A percentile compares a stretch with the other conserved stretches of the same genome.
These are phyloP conservation scores for Penicillium hordei DNA, from an alignment of 2,329 filamentous ascomycete species.

Conservation along the genomic window DNA sequence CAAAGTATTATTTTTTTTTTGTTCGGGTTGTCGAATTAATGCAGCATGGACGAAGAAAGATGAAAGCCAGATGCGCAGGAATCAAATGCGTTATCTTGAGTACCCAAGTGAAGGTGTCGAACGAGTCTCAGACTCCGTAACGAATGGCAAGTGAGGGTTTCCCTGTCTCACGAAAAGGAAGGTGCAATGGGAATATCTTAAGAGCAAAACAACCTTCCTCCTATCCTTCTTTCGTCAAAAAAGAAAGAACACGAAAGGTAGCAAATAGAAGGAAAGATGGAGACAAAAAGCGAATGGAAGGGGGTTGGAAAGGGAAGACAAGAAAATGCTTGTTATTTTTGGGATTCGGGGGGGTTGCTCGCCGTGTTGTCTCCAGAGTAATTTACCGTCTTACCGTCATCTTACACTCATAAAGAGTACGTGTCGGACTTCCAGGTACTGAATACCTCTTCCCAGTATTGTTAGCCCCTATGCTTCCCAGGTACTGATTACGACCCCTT, in stretches of 20 bases:
- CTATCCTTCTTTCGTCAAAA: conserved; percentile 17
- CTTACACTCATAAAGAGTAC: conserved; percentile 14
- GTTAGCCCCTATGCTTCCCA: not conserved
- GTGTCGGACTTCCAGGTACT: conserved; percentile 14
- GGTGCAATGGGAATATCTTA: conserved; percentile 11
- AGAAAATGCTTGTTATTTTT: conserved; percentile 27
- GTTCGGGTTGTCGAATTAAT: conserved; percentile 12
- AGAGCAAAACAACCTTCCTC: conserved; percentile 13
- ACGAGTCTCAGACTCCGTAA: conserved; percentile 28
- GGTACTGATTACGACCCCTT: conserved; percentile 7
- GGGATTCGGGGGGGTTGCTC: conserved; percentile 18
- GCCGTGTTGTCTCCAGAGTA: conserved; percentile 12
- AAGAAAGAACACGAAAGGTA: conserved; percentile 29
- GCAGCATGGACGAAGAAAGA: conserved; percentile 21
- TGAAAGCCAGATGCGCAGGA: conserved; percentile 8
- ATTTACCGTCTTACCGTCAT: conserved; percentile 28
- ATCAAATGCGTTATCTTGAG: conserved; percentile 2
- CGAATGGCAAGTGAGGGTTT: conserved; percentile 16
- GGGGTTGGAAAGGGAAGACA: conserved; percentile 18
- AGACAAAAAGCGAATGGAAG: conserved; percentile 27
- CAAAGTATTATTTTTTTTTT: conserved; percentile 23
- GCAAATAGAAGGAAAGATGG: conserved; percentile 32
- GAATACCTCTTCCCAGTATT: conserved; percentile 14
- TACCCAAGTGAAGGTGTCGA: conserved; percentile 6
- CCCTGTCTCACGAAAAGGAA: conserved; percentile 7